Percentiles rank a stretch among this genome's conserved stretches.
Evolutionary conservation across 306 rosid genomes (phyloP).

Genomic region (Quercus rubra): DNA sequence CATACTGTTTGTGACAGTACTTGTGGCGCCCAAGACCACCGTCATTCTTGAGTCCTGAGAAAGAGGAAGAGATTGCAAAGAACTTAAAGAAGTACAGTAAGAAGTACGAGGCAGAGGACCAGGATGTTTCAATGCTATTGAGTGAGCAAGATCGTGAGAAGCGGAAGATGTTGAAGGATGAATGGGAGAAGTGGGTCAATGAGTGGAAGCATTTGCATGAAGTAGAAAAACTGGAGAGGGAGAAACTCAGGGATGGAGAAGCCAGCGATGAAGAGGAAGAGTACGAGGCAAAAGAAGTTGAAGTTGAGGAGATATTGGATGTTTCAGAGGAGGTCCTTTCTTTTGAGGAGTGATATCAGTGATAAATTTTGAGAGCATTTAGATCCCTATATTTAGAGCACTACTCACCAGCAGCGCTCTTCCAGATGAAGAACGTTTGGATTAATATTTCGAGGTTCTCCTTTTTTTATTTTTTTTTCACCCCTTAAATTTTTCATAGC

Average conservation of each 20-base stretch:
- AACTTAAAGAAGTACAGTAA: constrained; percentile 89
- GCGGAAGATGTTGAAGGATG: constrained; percentile 70
- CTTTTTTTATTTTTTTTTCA: neutral
- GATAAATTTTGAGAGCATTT: neutral
- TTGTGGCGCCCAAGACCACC: constrained; percentile 93
- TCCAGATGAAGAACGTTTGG: neutral
- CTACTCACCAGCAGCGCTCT: neutral
- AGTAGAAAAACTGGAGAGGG: constrained; percentile 39
- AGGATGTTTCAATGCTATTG: constrained; percentile 67
- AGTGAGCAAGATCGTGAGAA: constrained; percentile 91
- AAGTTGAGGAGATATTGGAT: constrained; percentile 66
- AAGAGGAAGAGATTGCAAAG: constrained; percentile 87
- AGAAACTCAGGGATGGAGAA: constrained; percentile 76
- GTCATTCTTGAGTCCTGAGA: constrained; percentile 65
- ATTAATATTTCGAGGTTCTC: neutral
- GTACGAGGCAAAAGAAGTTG: constrained; percentile 84
- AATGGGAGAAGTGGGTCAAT: constrained; percentile 77
- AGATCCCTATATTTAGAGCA: neutral
- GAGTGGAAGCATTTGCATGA: constrained; percentile 76
- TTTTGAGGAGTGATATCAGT: constrained; percentile 24
- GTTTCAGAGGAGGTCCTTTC: constrained; percentile 57
- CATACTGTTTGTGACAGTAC: constrained; percentile 35
- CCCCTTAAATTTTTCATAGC: neutral
- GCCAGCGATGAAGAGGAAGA: constrained; percentile 94
- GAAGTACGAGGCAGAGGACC: constrained; percentile 90